These are phyloP conservation scores for Podaxis sp. DNA, from an alignment of 768 basidiomycete genomes.

Conservation along the genomic window DNA sequence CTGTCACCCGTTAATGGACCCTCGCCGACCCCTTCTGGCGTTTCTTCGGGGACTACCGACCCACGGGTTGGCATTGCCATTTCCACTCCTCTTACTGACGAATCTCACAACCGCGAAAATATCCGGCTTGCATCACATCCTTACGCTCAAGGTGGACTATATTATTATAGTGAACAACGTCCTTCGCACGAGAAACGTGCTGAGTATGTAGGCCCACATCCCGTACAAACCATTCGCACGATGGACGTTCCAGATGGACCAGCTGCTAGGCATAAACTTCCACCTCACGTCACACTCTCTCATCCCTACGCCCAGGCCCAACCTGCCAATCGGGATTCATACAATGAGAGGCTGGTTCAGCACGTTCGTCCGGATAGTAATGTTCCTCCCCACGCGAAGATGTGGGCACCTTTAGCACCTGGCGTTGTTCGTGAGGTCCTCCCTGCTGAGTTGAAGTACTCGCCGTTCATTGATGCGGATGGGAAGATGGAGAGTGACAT, in stretches of 20 bases:
- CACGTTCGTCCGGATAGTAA: slow-evolving; percentile 30
- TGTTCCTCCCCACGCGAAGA: slow-evolving; percentile 38
- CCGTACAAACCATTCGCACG: slow-evolving; percentile 10
- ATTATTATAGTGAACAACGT: slow-evolving; percentile 11
- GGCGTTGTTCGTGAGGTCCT: slow-evolving; percentile 40
- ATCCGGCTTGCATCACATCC: slow-evolving; percentile 39
- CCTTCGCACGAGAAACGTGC: slow-evolving; percentile 14
- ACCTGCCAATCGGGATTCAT: slow-evolving; percentile 29
- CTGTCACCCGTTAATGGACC: slow-evolving; percentile 3
- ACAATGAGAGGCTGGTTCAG: slow-evolving; percentile 26
- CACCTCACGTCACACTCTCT: slow-evolving; percentile 28
- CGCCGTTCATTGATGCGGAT: slow-evolving; percentile 33
- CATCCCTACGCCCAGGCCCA: slow-evolving; percentile 42
- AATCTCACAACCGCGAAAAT: slow-evolving; percentile 24
- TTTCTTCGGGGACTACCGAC: slow-evolving; percentile 27
- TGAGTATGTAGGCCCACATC: slow-evolving; percentile 35
- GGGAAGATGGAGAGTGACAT: slow-evolving; percentile 17
- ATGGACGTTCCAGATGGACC: slow-evolving; percentile 11
- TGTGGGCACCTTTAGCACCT: slow-evolving; percentile 49
- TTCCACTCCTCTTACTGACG: slow-evolving; percentile 26
- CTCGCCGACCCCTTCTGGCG: slow-evolving; percentile 16
- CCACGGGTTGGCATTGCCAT: slow-evolving; percentile 33
- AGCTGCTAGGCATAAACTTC: slow-evolving; percentile 28
- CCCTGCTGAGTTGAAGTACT: slow-evolving; percentile 42
- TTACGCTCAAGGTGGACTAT: slow-evolving; percentile 42